Conservation (phyloP, 257 asterid genomes). For the Fraxinus americana region DNA sequence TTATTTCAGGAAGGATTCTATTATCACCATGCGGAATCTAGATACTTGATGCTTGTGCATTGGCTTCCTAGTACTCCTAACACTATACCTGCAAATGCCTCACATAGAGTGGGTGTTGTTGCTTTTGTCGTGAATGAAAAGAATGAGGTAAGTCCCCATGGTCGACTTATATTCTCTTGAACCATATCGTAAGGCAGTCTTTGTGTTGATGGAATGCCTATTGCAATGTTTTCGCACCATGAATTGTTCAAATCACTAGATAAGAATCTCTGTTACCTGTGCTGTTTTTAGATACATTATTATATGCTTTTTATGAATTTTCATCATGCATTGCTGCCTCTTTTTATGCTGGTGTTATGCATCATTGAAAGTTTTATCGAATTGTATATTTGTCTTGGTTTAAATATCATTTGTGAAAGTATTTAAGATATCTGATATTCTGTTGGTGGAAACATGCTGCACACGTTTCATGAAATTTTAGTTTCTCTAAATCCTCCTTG, state of each 20-base stretch:
- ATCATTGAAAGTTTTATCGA: neutral
- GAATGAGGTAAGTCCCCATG: conserved; percentile 55
- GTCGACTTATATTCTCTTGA: conserved; percentile 10
- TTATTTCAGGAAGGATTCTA: conserved; percentile 85
- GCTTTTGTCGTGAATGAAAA: conserved; percentile 79
- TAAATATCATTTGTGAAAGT: neutral
- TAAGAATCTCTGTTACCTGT: neutral
- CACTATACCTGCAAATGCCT: conserved; percentile 84
- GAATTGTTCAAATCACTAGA: neutral
- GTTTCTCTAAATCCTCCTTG: neutral
- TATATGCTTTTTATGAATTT: neutral
- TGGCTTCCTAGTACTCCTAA: conserved; percentile 74
- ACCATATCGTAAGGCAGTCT: neutral
- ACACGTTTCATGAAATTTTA: neutral
- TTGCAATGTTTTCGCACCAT: too few species aligned
- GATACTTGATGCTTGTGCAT: conserved; percentile 82
- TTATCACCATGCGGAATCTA: conserved; percentile 93
- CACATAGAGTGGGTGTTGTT: conserved; percentile 88
- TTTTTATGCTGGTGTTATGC: neutral
- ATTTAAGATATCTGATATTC: too few species aligned
- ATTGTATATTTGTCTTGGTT: neutral
- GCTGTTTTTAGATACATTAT: neutral
- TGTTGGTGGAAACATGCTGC: neutral
- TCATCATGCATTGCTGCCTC: neutral
- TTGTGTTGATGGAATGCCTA: conserved; percentile 2